Percentiles rank a stretch among this genome's conserved stretches.
phyloP scores from a whole-genome alignment of 345 rosid species.

The Salix viminalis region DNA sequence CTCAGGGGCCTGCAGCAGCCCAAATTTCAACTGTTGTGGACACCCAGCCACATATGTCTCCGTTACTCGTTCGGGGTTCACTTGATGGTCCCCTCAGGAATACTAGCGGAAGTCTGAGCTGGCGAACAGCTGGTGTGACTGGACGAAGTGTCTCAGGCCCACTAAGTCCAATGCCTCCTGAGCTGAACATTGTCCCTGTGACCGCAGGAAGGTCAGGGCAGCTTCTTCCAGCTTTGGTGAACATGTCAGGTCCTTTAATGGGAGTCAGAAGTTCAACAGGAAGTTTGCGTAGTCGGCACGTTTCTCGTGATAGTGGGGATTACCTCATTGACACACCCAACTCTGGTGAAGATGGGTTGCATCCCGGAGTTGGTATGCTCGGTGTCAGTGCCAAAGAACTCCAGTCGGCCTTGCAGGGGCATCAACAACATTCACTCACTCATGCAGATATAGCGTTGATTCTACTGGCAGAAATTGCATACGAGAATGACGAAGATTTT shows the following conservation, averaged over 20 bases:
- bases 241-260: slow-evolving; percentile 94
- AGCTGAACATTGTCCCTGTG: slow-evolving; percentile 70
- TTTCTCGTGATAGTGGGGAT: slow-evolving; percentile 95
- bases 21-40: slow-evolving; percentile 69
- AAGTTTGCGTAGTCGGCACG: slow-evolving; percentile 88
- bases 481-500: slow-evolving; percentile 98
- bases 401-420: slow-evolving; percentile 96
- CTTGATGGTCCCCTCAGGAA: slow-evolving; percentile 93
- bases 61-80: slow-evolving; percentile 88
- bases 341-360: slow-evolving; percentile 84
- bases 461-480: slow-evolving; percentile 94
- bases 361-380: slow-evolving; percentile 61
- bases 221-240: slow-evolving; percentile 80
- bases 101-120: slow-evolving; percentile 88
- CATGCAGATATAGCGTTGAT: slow-evolving; percentile 98
- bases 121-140: slow-evolving; percentile 84
- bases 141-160: slow-evolving; percentile 94
- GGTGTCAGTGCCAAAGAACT: slow-evolving; percentile 95
- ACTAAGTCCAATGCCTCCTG: slow-evolving; percentile 90
- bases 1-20: slow-evolving; percentile 84
- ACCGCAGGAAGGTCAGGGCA: slow-evolving; percentile 88
- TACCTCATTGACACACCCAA: slow-evolving; percentile 91
- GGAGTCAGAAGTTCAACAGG: slow-evolving; percentile 97
- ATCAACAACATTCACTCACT: slow-evolving; percentile 95
- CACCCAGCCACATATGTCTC: slow-evolving; percentile 95